Percentiles rank a stretch among this genome's conserved stretches.
phyloP scores from a whole-genome alignment of 2,329 filamentous ascomycete species.

The Fragosphaeria purpurea region DNA sequence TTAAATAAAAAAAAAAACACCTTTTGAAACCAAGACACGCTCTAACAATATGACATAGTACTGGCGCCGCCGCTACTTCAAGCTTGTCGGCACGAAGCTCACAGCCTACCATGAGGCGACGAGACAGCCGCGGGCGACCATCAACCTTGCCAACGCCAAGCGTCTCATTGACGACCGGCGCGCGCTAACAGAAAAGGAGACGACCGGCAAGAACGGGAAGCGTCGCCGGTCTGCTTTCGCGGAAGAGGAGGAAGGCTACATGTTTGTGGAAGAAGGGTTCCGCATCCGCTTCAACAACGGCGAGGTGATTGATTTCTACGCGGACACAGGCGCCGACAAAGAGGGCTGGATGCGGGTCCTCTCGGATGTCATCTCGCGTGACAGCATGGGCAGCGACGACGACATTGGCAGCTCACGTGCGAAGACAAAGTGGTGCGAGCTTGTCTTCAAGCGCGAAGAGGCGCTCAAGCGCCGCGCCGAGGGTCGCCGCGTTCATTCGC shows the following conservation, averaged over 20 bases:
- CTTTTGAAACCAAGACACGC: too few relatives aligned
- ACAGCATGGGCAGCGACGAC: slow-evolving; percentile 30
- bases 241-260: slow-evolving; percentile 97
- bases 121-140: slow-evolving; percentile 88
- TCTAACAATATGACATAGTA: slow-evolving; percentile 44
- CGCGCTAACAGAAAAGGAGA: slow-evolving; percentile 74
- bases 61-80: slow-evolving; percentile 97
- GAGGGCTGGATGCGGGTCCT: slow-evolving; percentile 91
- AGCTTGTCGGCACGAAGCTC: slow-evolving; percentile 78
- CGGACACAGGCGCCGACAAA: slow-evolving; percentile 78
- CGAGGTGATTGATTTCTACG: slow-evolving; percentile 97
- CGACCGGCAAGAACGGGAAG: slow-evolving; percentile 62
- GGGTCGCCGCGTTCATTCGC: slow-evolving; percentile 40
- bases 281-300: slow-evolving; percentile 97
- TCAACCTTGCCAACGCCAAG: slow-evolving; percentile 87
- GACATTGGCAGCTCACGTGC: slow-evolving; percentile 30
- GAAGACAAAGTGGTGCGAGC: slow-evolving; percentile 55
- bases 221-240: slow-evolving; percentile 91
- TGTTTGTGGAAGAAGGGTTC: slow-evolving; percentile 99
- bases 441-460: slow-evolving; percentile 55
- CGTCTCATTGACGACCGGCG: slow-evolving; percentile 89
- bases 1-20: not conserved
- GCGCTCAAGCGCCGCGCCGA: slow-evolving; percentile 45
- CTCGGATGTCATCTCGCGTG: slow-evolving; percentile 55
- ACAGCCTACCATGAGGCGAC: slow-evolving; percentile 96